Conservation (phyloP, 352 stramenopile species). For the Globisporangium sylvaticum region DNA sequence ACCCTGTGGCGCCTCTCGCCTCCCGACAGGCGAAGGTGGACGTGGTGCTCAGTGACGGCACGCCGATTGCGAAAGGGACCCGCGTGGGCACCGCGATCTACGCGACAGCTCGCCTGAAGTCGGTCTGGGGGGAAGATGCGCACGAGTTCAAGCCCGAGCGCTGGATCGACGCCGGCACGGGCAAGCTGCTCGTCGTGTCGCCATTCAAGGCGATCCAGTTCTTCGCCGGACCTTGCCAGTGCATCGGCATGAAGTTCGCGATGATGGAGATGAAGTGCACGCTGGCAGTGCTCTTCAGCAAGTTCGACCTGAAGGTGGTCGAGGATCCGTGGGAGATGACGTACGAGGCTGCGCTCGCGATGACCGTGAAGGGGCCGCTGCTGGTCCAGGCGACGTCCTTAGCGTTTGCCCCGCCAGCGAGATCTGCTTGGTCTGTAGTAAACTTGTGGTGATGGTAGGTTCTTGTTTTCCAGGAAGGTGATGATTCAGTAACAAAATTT, state of each 20-base stretch:
- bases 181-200: slow-evolving; percentile 12
- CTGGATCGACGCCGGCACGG: slow-evolving; percentile 44
- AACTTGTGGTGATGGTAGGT: too few species aligned
- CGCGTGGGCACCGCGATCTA: too few species aligned
- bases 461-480: too few species aligned
- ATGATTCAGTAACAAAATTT: too few species aligned
- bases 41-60: slow-evolving; percentile 53
- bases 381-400: not conserved
- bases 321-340: slow-evolving; percentile 1
- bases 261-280: slow-evolving; percentile 11
- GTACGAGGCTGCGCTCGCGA: not conserved
- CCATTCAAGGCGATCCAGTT: not conserved
- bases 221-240: not conserved
- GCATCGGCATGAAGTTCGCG: slow-evolving; percentile 5
- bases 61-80: too few species aligned
- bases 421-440: too few species aligned
- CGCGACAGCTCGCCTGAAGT: slow-evolving; percentile 30
- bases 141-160: slow-evolving; percentile 54
- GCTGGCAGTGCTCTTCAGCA: not conserved
- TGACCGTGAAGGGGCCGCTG: slow-evolving; percentile 2
- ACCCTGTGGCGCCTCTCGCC: slow-evolving; percentile 32
- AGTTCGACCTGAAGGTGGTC: not conserved
- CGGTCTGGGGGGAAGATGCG: slow-evolving; percentile 53
- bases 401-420: too few species aligned
- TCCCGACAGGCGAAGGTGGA: slow-evolving; percentile 30